Evolutionary conservation across 202 grass and related monocot species (phyloP).

Genomic region (Carex sylvatica): DNA sequence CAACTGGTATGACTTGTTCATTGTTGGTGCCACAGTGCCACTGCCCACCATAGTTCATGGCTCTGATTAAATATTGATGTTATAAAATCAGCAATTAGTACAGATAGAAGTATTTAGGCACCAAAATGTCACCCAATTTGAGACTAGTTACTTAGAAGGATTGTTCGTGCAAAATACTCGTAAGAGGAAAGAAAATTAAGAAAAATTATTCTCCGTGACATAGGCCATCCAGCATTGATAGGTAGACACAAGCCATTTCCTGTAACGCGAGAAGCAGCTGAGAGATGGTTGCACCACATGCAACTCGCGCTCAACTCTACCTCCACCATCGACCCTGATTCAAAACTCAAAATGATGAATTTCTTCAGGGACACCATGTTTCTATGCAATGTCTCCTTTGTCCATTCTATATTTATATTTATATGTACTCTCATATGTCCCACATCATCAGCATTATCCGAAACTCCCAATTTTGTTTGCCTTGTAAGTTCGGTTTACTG

Average conservation of each 20-base stretch:
- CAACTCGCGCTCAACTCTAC: conserved; percentile 69
- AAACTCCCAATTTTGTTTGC: background rate
- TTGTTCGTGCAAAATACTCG: background rate
- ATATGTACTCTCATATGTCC: background rate
- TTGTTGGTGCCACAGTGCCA: background rate
- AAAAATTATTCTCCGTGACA: conserved; percentile 10
- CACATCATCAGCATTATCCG: background rate
- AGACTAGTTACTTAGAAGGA: background rate
- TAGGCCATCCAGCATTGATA: conserved; percentile 95
- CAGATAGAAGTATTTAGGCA: background rate
- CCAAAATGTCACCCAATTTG: background rate
- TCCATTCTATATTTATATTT: conserved; percentile 2
- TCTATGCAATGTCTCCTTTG: conserved; percentile 7
- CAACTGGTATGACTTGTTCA: background rate
- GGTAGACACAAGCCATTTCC: conserved; percentile 68
- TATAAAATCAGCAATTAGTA: background rate
- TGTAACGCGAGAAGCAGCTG: conserved; percentile 75
- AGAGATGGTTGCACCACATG: conserved; percentile 96
- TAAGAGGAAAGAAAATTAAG: background rate
- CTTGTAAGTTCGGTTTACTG: background rate
- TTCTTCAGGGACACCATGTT: conserved; percentile 57
- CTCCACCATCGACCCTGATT: conserved; percentile 56
- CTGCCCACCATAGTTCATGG: background rate
- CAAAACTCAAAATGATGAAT: conserved; percentile 85
- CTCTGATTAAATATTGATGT: background rate